These are phyloP conservation scores for Suillus placidus DNA, from an alignment of 768 basidiomycete species.

Conservation along the genomic window DNA sequence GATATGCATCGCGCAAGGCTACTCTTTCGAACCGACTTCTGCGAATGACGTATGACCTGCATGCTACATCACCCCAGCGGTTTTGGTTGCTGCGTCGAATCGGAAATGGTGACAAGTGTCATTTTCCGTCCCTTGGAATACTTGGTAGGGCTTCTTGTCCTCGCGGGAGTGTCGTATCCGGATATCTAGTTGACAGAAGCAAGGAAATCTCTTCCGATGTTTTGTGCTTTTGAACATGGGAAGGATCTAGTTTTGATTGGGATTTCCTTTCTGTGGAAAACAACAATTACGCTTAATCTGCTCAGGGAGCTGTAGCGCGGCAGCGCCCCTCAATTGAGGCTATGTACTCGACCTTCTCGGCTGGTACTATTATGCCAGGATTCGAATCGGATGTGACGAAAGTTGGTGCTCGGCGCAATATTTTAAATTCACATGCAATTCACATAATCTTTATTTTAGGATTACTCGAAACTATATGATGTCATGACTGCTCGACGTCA, in stretches of 20 bases:
- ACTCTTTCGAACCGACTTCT: background rate
- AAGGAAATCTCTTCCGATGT: background rate
- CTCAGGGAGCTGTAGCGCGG: background rate
- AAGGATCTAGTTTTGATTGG: background rate
- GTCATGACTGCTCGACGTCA: conserved; percentile 29
- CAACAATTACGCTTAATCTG: background rate
- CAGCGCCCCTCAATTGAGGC: background rate
- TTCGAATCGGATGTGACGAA: too few relatives aligned
- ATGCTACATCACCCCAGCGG: background rate
- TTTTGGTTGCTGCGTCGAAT: background rate
- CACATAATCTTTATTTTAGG: background rate
- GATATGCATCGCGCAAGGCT: background rate
- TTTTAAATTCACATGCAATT: background rate
- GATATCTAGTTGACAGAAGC: background rate
- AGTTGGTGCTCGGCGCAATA: too few relatives aligned
- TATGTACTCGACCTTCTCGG: background rate
- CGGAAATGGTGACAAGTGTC: background rate
- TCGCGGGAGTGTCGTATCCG: background rate
- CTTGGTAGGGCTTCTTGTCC: background rate
- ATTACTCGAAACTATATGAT: conserved; percentile 23
- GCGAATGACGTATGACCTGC: background rate
- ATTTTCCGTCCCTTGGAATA: background rate
- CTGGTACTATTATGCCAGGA: too few relatives aligned
- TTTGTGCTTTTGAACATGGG: background rate
- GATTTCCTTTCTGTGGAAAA: background rate